A percentile compares a stretch with the other conserved stretches of the same genome.
phyloP scores from a whole-genome alignment of 2,329 filamentous ascomycete species.

The Alternaria novae-zelandiae region DNA sequence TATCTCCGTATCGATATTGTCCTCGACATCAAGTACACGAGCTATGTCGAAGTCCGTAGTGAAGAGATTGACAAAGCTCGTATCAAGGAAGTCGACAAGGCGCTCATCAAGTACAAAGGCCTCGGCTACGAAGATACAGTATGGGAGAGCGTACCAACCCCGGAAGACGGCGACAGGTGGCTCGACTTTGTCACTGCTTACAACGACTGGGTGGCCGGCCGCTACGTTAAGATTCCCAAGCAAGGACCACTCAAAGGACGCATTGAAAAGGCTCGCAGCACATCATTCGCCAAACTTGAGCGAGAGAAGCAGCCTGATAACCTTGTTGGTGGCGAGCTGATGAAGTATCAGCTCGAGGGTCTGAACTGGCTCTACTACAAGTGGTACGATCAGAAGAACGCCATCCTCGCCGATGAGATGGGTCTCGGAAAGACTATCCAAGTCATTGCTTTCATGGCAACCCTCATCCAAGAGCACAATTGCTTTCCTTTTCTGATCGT shows the following conservation, averaged over 20 bases:
- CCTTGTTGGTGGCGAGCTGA: constrained; percentile 79
- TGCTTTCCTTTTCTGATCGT: constrained; percentile 94
- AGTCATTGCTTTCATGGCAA: constrained; percentile 80
- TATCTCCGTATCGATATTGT: constrained; percentile 86
- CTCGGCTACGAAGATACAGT: constrained; percentile 88
- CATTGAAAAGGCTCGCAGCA: constrained; percentile 69
- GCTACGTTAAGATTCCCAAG: constrained; percentile 70
- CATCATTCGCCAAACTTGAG: constrained; percentile 71
- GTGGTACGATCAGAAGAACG: constrained; percentile 81
- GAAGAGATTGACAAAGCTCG: constrained; percentile 74
- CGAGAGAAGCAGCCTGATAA: constrained; percentile 74
- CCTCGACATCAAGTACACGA: constrained; percentile 76
- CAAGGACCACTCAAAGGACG: constrained; percentile 67
- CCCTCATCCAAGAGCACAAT: constrained; percentile 65
- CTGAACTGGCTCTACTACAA: constrained; percentile 95
- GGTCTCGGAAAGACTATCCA: constrained; percentile 97
- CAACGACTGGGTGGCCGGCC: constrained; percentile 81
- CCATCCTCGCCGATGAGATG: constrained; percentile 97
- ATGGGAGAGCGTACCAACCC: constrained; percentile 81
- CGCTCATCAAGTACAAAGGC: constrained; percentile 90
- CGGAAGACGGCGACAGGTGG: constrained; percentile 72
- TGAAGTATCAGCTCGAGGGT: constrained; percentile 92
- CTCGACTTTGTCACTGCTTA: constrained; percentile 83
- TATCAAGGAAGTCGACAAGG: constrained; percentile 73
- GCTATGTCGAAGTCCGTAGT: constrained; percentile 63